Conservation (phyloP, 2,329 filamentous ascomycete genomes). For the Dactylellina parvicollis region DNA sequence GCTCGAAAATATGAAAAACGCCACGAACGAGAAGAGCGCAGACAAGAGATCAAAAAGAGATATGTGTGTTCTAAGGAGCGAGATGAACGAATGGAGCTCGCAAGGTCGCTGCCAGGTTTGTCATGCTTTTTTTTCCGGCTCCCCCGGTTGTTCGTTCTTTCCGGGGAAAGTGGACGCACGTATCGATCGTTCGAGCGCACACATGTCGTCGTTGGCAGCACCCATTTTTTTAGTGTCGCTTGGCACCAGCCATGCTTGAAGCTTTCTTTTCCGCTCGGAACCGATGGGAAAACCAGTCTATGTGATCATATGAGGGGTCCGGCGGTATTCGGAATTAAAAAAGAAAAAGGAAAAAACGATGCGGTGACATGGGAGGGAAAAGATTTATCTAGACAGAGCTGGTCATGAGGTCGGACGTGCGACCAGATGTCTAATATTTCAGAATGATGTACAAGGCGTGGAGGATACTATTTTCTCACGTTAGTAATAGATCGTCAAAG, state of each 20-base stretch:
- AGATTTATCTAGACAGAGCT: constrained; percentile 7
- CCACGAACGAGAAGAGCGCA: background rate
- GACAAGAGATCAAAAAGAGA: constrained; percentile 2
- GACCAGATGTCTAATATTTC: constrained; percentile 52
- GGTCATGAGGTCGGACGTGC: constrained; percentile 15
- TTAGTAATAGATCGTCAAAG: constrained; percentile 8
- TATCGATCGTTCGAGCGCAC: constrained; percentile 14
- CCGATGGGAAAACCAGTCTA: constrained; percentile 46
- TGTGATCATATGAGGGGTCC: constrained; percentile 41
- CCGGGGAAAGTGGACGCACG: constrained; percentile 12
- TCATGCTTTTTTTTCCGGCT: constrained; percentile 7
- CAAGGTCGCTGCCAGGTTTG: no score
- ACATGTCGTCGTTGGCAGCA: constrained; percentile 13
- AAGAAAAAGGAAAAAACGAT: constrained; percentile 15
- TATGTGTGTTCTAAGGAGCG: background rate
- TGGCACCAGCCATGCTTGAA: constrained; percentile 50
- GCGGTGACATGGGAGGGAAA: no score
- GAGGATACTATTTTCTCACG: constrained; percentile 73
- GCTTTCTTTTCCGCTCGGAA: constrained; percentile 39
- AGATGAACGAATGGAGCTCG: background rate
- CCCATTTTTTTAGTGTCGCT: constrained; percentile 25
- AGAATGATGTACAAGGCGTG: constrained; percentile 78
- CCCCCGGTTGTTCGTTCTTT: constrained; percentile 30
- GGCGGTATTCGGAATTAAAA: constrained; percentile 42
- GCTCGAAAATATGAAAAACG: background rate